Evolutionary conservation across 2,329 filamentous ascomycete species (phyloP).

Genomic region (Tolypocladium tropicale): DNA sequence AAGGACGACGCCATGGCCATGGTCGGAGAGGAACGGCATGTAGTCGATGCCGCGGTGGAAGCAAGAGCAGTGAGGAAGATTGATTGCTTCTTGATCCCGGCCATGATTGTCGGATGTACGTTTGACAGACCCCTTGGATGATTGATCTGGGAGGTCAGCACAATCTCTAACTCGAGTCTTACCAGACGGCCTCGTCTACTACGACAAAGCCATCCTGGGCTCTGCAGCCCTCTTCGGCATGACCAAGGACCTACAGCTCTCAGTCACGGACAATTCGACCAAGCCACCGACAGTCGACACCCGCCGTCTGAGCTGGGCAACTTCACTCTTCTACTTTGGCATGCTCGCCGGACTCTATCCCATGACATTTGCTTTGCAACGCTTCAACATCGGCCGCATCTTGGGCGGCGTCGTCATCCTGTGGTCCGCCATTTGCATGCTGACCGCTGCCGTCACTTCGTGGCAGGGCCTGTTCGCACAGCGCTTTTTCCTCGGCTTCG

Average conservation of each 20-base stretch:
- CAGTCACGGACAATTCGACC: slow-evolving; percentile 31
- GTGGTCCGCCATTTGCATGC: slow-evolving; percentile 58
- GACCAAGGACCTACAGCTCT: slow-evolving; percentile 56
- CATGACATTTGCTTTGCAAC: slow-evolving; percentile 60
- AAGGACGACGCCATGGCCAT: slow-evolving; percentile 34
- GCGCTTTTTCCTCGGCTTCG: slow-evolving; percentile 53
- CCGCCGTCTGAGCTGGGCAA: slow-evolving; percentile 63
- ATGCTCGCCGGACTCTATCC: slow-evolving; percentile 67
- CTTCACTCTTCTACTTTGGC: slow-evolving; percentile 71
- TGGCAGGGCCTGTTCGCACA: slow-evolving; percentile 56
- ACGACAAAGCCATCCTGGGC: slow-evolving; percentile 58
- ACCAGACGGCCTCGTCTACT: slow-evolving; percentile 30
- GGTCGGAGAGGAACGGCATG: slow-evolving; percentile 44
- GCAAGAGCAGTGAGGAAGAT: slow-evolving; percentile 54
- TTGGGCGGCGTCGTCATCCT: slow-evolving; percentile 53
- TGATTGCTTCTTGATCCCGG: slow-evolving; percentile 55
- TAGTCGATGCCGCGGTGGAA: slow-evolving; percentile 43
- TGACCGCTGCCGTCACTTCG: slow-evolving; percentile 55
- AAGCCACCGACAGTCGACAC: slow-evolving; percentile 52
- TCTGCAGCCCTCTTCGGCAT: slow-evolving; percentile 66
- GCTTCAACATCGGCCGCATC: slow-evolving; percentile 53
- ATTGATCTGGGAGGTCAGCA: too few species aligned
- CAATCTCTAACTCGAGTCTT: neutral
- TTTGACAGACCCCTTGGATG: neutral
- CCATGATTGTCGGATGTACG: slow-evolving; percentile 48